A percentile compares a stretch with the other conserved stretches of the same genome.
These are phyloP conservation scores for Solanum chilense DNA, from an alignment of 257 asterid species.

Conservation along the genomic window DNA sequence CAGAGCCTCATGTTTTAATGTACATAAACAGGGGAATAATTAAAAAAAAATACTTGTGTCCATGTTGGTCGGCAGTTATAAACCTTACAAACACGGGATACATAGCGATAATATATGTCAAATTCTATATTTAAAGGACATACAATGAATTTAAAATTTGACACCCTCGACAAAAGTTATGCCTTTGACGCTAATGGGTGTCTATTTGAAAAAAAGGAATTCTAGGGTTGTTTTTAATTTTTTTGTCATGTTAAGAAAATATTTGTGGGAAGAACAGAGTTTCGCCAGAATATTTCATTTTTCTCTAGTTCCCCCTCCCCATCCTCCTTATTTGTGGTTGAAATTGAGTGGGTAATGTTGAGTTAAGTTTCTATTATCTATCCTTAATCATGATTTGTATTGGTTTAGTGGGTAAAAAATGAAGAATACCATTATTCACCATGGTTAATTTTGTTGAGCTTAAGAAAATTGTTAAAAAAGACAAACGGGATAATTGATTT, in stretches of 20 bases:
- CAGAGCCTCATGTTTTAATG: background rate
- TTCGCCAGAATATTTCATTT: background rate
- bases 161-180: too few relatives aligned
- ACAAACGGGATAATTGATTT: too few relatives aligned
- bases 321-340: background rate
- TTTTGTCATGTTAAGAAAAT: background rate
- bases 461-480: too few relatives aligned
- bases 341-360: background rate
- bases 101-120: too few relatives aligned
- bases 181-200: accelerated
- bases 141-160: too few relatives aligned
- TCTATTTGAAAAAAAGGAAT: too few relatives aligned
- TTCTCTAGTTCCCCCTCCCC: background rate
- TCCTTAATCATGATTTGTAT: background rate
- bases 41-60: background rate
- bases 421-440: background rate
- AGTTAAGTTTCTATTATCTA: background rate
- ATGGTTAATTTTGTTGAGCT: background rate
- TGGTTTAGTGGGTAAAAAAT: background rate
- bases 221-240: too few relatives aligned
- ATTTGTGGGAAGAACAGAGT: background rate
- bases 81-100: background rate
- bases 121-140: too few relatives aligned
- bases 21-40: background rate
- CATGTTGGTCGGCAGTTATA: background rate